Conservation (phyloP, 2,329 filamentous ascomycete species). For the Chaetomium strumarium region DNA sequence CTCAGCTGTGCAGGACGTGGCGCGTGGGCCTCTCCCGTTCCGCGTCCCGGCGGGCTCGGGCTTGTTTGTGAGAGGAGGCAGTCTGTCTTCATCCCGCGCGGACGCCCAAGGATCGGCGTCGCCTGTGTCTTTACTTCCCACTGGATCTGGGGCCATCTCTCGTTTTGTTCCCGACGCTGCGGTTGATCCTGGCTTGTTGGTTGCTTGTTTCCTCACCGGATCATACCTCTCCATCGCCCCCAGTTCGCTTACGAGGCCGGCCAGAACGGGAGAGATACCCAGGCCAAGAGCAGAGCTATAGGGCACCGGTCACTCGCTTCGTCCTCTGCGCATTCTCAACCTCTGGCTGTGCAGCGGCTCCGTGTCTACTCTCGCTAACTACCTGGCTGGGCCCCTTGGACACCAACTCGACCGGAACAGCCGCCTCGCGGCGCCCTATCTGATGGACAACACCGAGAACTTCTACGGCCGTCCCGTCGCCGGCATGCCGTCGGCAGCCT, state of each 20-base stretch:
- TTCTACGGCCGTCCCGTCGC: conserved; percentile 6
- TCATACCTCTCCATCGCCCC: no score
- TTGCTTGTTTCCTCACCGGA: background rate
- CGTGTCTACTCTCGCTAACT: no score
- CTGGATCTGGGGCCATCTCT: background rate
- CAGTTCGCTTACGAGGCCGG: no score
- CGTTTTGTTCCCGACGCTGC: background rate
- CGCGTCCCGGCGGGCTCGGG: background rate
- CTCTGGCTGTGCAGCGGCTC: no score
- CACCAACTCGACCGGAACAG: background rate
- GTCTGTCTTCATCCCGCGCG: background rate
- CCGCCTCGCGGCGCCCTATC: background rate
- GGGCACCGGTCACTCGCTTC: background rate
- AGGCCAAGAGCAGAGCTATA: no score
- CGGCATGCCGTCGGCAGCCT: conserved; percentile 29
- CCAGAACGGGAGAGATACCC: no score
- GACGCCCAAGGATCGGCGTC: background rate
- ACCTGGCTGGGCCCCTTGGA: no score
- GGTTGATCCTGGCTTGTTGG: background rate
- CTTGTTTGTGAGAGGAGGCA: background rate
- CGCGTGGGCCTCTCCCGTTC: background rate
- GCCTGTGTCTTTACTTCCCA: background rate
- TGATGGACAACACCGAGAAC: conserved; percentile 12
- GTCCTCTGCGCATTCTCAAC: no score
- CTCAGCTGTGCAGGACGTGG: background rate